phyloP scores from a whole-genome alignment of 2,329 filamentous ascomycete genomes.

The Parastagonospora nodorum region DNA sequence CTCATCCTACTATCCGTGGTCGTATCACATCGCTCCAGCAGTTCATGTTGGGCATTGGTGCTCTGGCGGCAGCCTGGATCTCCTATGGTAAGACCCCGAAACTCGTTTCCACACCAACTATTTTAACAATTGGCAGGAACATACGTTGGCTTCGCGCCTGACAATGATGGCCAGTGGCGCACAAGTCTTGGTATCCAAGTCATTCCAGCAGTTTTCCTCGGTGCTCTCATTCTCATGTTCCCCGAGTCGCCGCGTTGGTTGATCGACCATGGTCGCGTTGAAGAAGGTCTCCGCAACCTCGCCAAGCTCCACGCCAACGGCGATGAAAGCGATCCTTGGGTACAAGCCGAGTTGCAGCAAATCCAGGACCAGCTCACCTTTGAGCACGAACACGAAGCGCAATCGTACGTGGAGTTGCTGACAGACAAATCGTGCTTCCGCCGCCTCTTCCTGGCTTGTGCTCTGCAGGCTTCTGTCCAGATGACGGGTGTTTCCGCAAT shows the following conservation, averaged over 20 bases:
- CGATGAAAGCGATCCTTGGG: conserved; percentile 68
- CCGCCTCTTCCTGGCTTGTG: conserved; percentile 70
- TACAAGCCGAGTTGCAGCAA: conserved; percentile 72
- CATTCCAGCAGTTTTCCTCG: conserved; percentile 68
- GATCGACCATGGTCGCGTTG: conserved; percentile 70
- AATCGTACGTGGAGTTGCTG: conserved; percentile 73
- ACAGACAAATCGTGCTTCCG: conserved; percentile 69
- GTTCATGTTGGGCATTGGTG: conserved; percentile 80
- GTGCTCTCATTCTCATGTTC: conserved; percentile 71
- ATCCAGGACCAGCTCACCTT: conserved; percentile 69
- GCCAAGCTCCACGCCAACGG: conserved; percentile 73
- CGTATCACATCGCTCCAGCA: conserved; percentile 77
- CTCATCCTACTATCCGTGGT: conserved; percentile 78
- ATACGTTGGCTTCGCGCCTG: conserved; percentile 56
- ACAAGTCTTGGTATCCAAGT: conserved; percentile 72
- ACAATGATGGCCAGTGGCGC: conserved; percentile 62
- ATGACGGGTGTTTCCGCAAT: conserved; percentile 71
- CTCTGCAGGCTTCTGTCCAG: conserved; percentile 72
- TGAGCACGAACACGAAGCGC: conserved; percentile 71
- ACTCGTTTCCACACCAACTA: not conserved
- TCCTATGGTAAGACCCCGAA: conserved; percentile 62
- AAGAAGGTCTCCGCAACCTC: conserved; percentile 69
- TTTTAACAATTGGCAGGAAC: conserved; percentile 37
- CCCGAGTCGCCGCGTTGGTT: conserved; percentile 73
- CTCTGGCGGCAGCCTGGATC: conserved; percentile 74